Base-by-base conservation (phyloP, 352 stramenopile species). In the Phytophthora capsici region DNA sequence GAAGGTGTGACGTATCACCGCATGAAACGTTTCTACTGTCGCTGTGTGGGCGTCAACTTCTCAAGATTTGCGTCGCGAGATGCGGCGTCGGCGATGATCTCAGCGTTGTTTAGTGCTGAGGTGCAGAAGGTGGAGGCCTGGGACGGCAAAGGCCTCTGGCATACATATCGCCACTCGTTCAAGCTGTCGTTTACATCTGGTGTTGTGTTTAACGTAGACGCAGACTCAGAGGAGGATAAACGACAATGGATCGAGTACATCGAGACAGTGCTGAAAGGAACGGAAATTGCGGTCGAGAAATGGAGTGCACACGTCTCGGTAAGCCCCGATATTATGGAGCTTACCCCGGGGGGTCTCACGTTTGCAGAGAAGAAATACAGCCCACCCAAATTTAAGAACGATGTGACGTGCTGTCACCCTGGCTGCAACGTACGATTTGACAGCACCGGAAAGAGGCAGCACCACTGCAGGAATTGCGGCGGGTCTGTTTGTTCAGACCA, bases 1-100 rank as follows among this genome's bases (percentile, higher is more conserved):
- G 82, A 94, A 55, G 84, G 86, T 50, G 79, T 92, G 41, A 92
- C 84, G 32, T 92, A 93, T 63, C 86, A 93, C 64, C 86, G 86
- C 63, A 94, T 94, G 86, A 93, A 91, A 64, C 84, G 84, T 23
- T 94, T 86, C 68, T 94, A 88, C 69, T 92, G 83, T 58, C 84
- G 82, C 43, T 88, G 82, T 49, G 80, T 91, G n/a, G 86, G 86
- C 7, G 75, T 93, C 38, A 91, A 91, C 57, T 91, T 94, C 63
- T 88, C 59, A 28, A 80, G 86, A 10, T 94, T 92, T 54, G 78
- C 79, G 50, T 86, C 82, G 38, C 80, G 83, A 10, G 83, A 91
- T 47, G 72, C 72, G n/a, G 80, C 84, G 26, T 84, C 71, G 32
- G 57, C 71, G 16, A 73, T 90, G 56, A 78, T 88, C 49, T 73